phyloP scores from a whole-genome alignment of 2,329 filamentous ascomycete species.

The Ceratocystis colombiana region DNA sequence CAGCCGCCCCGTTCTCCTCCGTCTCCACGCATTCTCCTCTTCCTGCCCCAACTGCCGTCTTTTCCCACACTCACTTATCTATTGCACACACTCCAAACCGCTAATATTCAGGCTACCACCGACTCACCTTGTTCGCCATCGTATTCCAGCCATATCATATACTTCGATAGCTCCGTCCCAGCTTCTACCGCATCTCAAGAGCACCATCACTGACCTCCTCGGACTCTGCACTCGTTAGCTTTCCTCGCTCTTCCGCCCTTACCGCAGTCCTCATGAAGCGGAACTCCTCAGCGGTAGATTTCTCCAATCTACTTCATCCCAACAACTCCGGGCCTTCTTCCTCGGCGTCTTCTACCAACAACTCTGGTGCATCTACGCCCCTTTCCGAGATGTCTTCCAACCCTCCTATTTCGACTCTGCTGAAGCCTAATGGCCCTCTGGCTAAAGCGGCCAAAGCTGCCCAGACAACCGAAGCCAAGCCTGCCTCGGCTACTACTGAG shows the following conservation, averaged over 20 bases:
- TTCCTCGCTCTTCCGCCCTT: not conserved
- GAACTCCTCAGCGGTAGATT: slow-evolving; percentile 62
- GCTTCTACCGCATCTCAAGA: not conserved
- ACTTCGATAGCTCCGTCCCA: not conserved
- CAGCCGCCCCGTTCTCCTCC: slow-evolving; percentile 18
- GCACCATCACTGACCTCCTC: not conserved
- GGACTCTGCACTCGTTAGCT: not conserved
- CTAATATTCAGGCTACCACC: not conserved
- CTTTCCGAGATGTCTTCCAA: slow-evolving; percentile 23
- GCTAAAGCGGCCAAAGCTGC: slow-evolving; percentile 46
- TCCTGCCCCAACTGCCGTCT: not conserved
- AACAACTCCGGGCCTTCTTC: slow-evolving; percentile 19
- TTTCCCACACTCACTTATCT: not conserved
- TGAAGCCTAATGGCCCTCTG: slow-evolving; percentile 51
- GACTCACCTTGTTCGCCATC: too few species aligned
- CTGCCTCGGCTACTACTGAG: slow-evolving; percentile 43
- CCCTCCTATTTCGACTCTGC: slow-evolving; percentile 31
- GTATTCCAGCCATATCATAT: too few species aligned
- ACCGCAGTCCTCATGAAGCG: slow-evolving; percentile 58
- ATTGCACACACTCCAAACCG: not conserved
- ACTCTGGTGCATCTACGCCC: slow-evolving; percentile 24
- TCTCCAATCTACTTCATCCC: slow-evolving; percentile 65
- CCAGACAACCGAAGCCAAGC: slow-evolving; percentile 39
- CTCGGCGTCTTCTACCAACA: slow-evolving; percentile 18
- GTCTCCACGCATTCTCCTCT: slow-evolving; percentile 2